Base-by-base conservation (phyloP, 75 land plant species). In the Isoetes taiwanensis region DNA sequence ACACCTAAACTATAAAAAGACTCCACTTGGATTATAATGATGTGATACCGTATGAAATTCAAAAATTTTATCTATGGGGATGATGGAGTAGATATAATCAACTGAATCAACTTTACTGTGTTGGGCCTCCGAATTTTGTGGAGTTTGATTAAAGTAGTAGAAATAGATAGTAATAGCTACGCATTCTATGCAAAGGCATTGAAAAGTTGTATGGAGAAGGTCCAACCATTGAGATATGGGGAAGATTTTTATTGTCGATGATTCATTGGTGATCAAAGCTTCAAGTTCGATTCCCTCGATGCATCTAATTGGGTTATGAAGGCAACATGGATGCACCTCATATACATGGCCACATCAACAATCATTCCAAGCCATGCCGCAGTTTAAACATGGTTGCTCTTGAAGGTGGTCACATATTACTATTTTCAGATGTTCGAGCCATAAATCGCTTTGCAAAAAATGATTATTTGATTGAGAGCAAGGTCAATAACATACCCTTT, bases 201-300 rank as follows among this genome's bases (percentile, higher is more conserved):
- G 20, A 74, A 71, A 54, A 72, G 58, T 17, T 87, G 95, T 63
- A 69, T 81, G 48, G 34, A 59, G 19, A 74, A 64, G 54, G 68
- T 91, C 32, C 66, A 77, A 16, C 32, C 75, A 12, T 69, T 91
- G 31, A 82, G 69, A 27, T 91, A 73, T 76, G 85, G 72, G 50
- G 95, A 91, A 78, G 89, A 91, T n/a, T 69, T 59, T 60, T 19
- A 78, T 73, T 64, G 71, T 84, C 32, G 75, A 87, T 72, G 89
- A 76, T 31, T 62, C 62, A n/a, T 53, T 91, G 53, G 28, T 68
- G 10, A 48, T 91, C 25, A 77, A 73, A 56, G 75, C 89, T 63
- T 64, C 65, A 63, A 81, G 89, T 69, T 91, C 98, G 98, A 95
- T 16, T 69, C 74, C 31, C 76, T 91, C 24, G 98, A 95, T 37